Conservation (phyloP, 192 early-diverging fungal species). For the Coemansia asiatica region DNA sequence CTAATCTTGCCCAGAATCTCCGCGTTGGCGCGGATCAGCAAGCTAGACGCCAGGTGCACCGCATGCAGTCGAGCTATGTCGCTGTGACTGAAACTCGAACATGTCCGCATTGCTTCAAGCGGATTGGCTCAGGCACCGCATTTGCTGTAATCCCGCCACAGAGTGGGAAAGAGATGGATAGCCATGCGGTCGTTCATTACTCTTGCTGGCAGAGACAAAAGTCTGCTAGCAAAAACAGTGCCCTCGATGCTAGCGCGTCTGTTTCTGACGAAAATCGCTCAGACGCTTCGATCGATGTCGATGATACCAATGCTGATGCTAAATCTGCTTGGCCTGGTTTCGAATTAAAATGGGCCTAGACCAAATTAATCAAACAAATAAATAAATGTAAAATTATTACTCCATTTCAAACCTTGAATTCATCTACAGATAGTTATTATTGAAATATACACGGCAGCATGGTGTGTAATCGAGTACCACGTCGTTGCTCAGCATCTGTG, state of each 20-base stretch:
- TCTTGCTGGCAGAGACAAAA: conserved; percentile 54
- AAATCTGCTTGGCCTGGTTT: conserved; percentile 7
- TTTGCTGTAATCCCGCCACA: conserved; percentile 45
- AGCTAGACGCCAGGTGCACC: conserved; percentile 35
- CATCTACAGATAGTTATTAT: background rate
- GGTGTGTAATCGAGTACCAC: background rate
- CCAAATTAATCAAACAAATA: background rate
- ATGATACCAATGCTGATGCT: background rate
- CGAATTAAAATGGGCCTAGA: conserved; percentile 31
- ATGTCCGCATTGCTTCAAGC: conserved; percentile 55
- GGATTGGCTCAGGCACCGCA: conserved; percentile 53
- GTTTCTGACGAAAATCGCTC: background rate
- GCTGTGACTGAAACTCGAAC: conserved; percentile 42
- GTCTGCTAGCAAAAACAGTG: conserved; percentile 12
- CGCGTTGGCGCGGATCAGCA: conserved; percentile 40
- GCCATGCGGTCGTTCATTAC: conserved; percentile 49
- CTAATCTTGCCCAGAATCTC: conserved; percentile 37
- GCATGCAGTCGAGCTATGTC: conserved; percentile 30
- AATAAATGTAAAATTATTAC: too few species aligned
- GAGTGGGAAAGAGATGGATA: background rate
- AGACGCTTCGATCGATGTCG: background rate
- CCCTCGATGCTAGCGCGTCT: background rate
- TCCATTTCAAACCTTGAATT: background rate
- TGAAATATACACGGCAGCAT: background rate
- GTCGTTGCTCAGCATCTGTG: background rate